Percentiles rank a stretch among this genome's conserved stretches.
These are phyloP conservation scores for Saccharomycopsis hybrid DNA, from an alignment of 1,139 yeast genomes.

Conservation along the genomic window DNA sequence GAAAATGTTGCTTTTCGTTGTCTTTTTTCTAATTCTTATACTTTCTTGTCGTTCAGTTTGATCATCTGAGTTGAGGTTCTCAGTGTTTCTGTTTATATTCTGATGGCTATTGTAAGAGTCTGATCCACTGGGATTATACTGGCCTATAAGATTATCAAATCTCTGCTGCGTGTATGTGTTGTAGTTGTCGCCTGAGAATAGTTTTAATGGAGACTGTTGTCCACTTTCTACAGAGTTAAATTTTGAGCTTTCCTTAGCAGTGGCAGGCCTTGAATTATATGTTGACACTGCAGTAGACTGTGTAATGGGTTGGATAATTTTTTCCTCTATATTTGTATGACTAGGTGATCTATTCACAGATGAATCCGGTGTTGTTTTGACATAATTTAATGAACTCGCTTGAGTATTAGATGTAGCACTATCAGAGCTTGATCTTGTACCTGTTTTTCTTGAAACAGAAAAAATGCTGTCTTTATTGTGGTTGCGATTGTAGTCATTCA, in stretches of 20 bases:
- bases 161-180: slow-evolving; percentile 20
- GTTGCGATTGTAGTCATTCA: too few species aligned
- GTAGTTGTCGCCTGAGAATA: slow-evolving; percentile 33
- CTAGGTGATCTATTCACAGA: slow-evolving; percentile 1
- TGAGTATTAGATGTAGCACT: too few species aligned
- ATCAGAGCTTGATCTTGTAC: neutral
- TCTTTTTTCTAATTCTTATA: too few species aligned
- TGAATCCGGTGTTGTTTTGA: slow-evolving; percentile 7
- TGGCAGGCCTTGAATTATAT: neutral
- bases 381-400: neutral
- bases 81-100: too few species aligned
- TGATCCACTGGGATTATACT: neutral
- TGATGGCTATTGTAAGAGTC: neutral
- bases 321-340: neutral
- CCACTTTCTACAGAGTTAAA: slow-evolving; percentile 11
- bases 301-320: slow-evolving; percentile 1
- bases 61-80: too few species aligned
- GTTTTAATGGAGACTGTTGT: slow-evolving; percentile 36
- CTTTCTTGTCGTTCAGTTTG: too few species aligned
- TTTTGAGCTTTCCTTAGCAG: slow-evolving; percentile 7
- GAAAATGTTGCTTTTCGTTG: too few species aligned
- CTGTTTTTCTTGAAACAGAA: too few species aligned
- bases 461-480: too few species aligned
- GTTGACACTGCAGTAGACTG: slow-evolving; percentile 8
- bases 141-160: slow-evolving; percentile 17